Evolutionary conservation across 306 rosid species (phyloP), one percentile per base, ranked within the genome.

Genomic region (Malus sieversii): DNA sequence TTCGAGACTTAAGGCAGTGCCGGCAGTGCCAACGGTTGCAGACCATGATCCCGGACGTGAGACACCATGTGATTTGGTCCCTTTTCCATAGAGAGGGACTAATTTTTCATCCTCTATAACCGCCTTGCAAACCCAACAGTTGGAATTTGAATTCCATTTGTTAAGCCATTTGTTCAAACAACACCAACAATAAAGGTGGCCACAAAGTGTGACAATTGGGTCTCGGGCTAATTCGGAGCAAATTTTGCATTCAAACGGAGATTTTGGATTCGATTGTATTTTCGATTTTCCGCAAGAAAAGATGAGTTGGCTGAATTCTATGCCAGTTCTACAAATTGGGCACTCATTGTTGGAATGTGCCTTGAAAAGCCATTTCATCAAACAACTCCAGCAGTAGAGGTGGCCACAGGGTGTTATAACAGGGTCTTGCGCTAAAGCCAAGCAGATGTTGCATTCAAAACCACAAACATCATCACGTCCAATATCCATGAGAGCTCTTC

Each of bases 341-440:
- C 74, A 70, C 75, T 68, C 72, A 2, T 69, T 71, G 15, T 68
- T 75, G 71, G 63, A 12, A 27, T 64, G 58, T 10, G 67, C 15
- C 33, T 18, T 70, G 55, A 64, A 66, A 15, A 72, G 73, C 82
- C 82, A 79, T 38, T 57, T 51, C 45, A 72, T 33, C 40, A 79
- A 67, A 66, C 82, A 79, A 64, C 35, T 51, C 82, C 82, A 79
- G 53, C 82, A 79, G 51, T 60, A 79, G 11, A 72, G 78, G 57
- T 72, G 82, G 68, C 82, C 78, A 64, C 77, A 79, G 59, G 55
- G 73, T 51, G 82, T 79, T 30, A 78, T 61, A 12, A 79, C 38
- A 0, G 78, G 78, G 48, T 65, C 78, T 52, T 79, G 46, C 53
- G 73, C 73, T 62, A 79, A 72, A 19, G 46, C 38, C 58, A 72